Percentiles rank a stretch among this genome's conserved stretches.
Evolutionary conservation across 2,329 filamentous ascomycete species (phyloP).

Genomic region (Fusarium albosuccineum): DNA sequence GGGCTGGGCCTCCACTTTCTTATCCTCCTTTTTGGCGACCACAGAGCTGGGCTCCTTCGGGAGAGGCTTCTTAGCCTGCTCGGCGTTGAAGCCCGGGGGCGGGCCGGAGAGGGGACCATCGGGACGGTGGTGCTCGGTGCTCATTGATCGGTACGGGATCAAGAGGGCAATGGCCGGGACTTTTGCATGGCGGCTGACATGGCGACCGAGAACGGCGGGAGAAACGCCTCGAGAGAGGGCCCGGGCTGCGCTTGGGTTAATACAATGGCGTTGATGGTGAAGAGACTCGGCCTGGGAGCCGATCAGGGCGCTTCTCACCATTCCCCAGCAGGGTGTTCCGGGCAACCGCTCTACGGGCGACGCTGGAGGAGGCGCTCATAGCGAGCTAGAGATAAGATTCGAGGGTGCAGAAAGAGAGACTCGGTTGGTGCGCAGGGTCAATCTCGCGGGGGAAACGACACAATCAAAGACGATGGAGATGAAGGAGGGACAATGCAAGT

Average conservation of each 20-base stretch:
- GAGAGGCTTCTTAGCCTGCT: conserved; percentile 88
- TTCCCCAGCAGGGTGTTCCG: conserved; percentile 65
- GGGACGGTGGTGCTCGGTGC: conserved; percentile 70
- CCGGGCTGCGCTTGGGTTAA: conserved; percentile 56
- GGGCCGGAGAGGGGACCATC: conserved; percentile 70
- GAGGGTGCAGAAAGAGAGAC: conserved; percentile 21
- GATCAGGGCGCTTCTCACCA: conserved; percentile 53
- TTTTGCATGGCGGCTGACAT: conserved; percentile 60
- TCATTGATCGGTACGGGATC: conserved; percentile 67
- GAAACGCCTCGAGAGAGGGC: conserved; percentile 62
- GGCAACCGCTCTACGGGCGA: conserved; percentile 67
- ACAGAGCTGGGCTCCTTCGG: conserved; percentile 64
- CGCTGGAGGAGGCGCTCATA: conserved; percentile 70
- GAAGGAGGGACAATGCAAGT: conserved; percentile 43
- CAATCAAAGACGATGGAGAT: conserved; percentile 28
- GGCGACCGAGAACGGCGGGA: conserved; percentile 61
- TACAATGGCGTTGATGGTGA: conserved; percentile 19
- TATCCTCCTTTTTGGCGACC: conserved; percentile 53
- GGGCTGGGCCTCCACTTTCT: conserved; percentile 44
- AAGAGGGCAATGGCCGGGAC: conserved; percentile 68
- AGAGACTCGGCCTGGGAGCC: conserved; percentile 3
- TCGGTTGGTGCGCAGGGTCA: conserved; percentile 16
- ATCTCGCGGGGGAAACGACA: conserved; percentile 13
- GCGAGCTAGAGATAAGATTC: conserved; percentile 38
- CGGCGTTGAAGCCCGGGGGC: conserved; percentile 91